Base-by-base conservation (phyloP, 306 rosid species). In the Cucurbita maxima region DNA sequence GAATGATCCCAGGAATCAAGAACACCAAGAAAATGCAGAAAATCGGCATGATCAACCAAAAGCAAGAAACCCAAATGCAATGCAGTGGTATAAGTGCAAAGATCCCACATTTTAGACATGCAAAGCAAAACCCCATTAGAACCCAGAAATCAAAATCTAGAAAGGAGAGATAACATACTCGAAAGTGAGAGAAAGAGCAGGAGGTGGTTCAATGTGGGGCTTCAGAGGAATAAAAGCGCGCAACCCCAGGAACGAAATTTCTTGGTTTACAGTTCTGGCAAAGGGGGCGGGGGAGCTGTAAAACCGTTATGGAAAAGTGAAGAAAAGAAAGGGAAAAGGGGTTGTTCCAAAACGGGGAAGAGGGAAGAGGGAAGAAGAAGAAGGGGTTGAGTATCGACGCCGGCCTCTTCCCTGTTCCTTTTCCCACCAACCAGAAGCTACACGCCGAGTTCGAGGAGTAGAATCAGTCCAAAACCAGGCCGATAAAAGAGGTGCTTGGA, bases 371-470 rank as follows among this genome's bases (percentile, higher is more conserved):
- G 5, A 52, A 58, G 37, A 1, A 2, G 53, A 48, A 48, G 53
- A 13, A 48, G 53, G 76, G 58, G 77, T 44, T 30, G 1, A 74
- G 70, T 13, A 25, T 12, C 57, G 58, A 15, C 70, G 77, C 3
- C 56, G 58, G 41, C 15, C 45, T 44, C 56, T 58, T 56, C 54
- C 19, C 63, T 34, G 69, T 58, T 41, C 67, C 9, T 25, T 58
- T 14, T 36, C 41, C 63, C 63, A 59, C 77, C 63, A 74, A 44
- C 56, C 66, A 62, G 57, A 61, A 62, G 72, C 45, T 16, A 36
- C 47, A 75, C 57, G 52, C 48, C 58, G 60, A 57, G 76, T 55
- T 73, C 72, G 72, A 60, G 78, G 68, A 59, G n/a, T 47, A 55
- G 19, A 50, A 58, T 20, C 19, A 62, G 59, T 12, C 37, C 51